A percentile compares a stretch with the other conserved stretches of the same genome.
Conservation (phyloP, 306 rosid genomes). For the Macrotyloma uniflorum region DNA sequence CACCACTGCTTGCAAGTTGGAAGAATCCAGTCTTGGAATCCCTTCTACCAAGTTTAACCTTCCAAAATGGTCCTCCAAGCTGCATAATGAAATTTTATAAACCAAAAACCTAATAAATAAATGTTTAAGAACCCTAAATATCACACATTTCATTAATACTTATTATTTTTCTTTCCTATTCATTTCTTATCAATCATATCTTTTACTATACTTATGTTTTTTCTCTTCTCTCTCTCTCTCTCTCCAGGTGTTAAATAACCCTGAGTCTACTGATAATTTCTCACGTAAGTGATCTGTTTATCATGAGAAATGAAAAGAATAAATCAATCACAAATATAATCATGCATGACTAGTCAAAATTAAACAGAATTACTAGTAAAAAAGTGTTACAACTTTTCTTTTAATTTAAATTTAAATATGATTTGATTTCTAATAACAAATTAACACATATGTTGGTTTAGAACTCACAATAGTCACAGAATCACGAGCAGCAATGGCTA, state of each 20-base stretch:
- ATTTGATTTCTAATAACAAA: background rate
- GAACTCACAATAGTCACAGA: constrained; percentile 66
- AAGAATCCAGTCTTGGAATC: constrained; percentile 73
- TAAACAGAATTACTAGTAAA: too few species aligned
- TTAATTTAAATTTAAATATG: too few species aligned
- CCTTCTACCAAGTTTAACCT: constrained; percentile 87
- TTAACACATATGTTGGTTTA: background rate
- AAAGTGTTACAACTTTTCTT: too few species aligned
- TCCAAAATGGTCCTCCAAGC: constrained; percentile 93
- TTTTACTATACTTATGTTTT: too few species aligned
- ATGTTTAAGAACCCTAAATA: background rate
- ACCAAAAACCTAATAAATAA: background rate
- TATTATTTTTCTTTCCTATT: too few species aligned
- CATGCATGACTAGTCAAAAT: background rate
- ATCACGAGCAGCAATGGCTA: constrained; percentile 81
- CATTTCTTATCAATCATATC: too few species aligned
- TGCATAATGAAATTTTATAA: constrained; percentile 9
- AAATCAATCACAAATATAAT: too few species aligned
- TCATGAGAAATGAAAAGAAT: background rate
- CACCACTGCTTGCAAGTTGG: constrained; percentile 53
- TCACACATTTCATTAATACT: background rate
- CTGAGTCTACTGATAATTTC: background rate
- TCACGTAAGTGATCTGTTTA: background rate
- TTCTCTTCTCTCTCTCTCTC: too few species aligned
- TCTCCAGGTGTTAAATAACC: background rate